Base-by-base conservation (phyloP, 2,329 filamentous ascomycete genomes). In the Pseudovirgaria hyperparasitica region DNA sequence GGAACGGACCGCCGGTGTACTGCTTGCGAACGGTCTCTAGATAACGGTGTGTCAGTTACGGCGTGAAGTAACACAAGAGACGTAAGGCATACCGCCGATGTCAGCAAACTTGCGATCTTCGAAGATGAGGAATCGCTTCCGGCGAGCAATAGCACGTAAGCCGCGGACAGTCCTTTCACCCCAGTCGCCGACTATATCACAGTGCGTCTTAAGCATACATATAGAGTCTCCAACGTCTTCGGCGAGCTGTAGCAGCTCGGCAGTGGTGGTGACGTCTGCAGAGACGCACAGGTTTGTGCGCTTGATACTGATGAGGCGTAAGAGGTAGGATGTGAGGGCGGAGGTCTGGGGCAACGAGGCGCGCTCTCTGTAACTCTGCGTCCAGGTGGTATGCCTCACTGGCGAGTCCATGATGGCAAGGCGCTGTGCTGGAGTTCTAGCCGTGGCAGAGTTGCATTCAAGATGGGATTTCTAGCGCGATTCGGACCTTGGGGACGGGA, bases 141-240 rank as follows among this genome's bases (percentile, higher is more conserved):
- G 50, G 38, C 48, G 45, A 3, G 62, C 55, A 22, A 67, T 54
- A 19, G 65, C 62, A 25, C 56, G 48, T 35, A 69, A 42, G 1
- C 57, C 54, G 31, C 55, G 41, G 11, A 65, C 63, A 2, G 68
- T 72, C 31, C 66, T 58, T 32, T 67, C 62, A 9, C 60, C 62
- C 59, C 70, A 75, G 47, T 75, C 70, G 35, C 64, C 60, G 38
- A 75, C 65, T 27, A 70, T 70, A 48, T 75, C 70, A 29, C 67
- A 69, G 41, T 73, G 68, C 4, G 72, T 67, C 48, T 73, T 70
- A 29, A 75, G 55, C 16, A 74, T 48, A 37, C 67, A 70, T 31
- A 75, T 73, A 34, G 65, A 62, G 37, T 72, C 68, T 32, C 71
- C 70, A 10, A 73, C 58, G 19, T 71, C 62, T 35, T 70, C 62